These are phyloP conservation scores for Tolypocladium ophioglossoides DNA, from an alignment of 2,329 filamentous ascomycete genomes.

Conservation along the genomic window DNA sequence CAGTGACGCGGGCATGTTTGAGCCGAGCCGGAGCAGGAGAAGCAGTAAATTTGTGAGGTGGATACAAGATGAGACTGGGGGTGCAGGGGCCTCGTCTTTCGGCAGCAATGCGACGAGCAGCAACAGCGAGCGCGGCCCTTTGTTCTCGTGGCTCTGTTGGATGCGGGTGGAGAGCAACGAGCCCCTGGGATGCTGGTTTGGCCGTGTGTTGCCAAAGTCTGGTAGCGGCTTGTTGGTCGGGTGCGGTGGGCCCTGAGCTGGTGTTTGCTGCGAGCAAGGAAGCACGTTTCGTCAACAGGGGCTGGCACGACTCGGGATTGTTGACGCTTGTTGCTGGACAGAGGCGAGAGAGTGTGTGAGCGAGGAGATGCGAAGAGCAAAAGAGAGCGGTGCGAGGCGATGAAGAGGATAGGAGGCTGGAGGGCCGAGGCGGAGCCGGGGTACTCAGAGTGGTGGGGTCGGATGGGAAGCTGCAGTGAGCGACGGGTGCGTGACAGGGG, in stretches of 20 bases:
- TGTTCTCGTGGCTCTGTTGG: not conserved
- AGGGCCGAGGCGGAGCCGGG: constrained; percentile 1
- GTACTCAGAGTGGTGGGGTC: not conserved
- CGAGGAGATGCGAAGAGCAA: not conserved
- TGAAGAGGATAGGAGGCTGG: constrained; percentile 1
- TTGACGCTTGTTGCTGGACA: not conserved
- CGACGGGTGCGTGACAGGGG: not conserved
- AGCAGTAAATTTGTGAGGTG: not conserved
- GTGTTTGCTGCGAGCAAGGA: not conserved
- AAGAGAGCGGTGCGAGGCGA: not conserved
- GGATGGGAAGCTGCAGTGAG: not conserved
- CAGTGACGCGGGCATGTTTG: constrained; percentile 44
- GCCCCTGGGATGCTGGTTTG: not conserved
- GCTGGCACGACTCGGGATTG: not conserved
- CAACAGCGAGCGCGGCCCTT: not conserved
- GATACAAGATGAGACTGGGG: not conserved
- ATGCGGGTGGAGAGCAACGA: not conserved
- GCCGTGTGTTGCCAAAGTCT: not conserved
- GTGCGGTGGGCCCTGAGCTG: not conserved
- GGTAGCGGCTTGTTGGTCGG: not conserved
- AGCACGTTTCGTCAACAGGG: not conserved
- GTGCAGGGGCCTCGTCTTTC: not conserved
- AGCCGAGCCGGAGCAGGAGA: not conserved
- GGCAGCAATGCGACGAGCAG: not conserved
- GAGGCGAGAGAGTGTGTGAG: not conserved